Evolutionary conservation across 129 eudicot species (phyloP), one percentile per base, ranked within the genome.

Genomic region (Pulicaria dysenterica): DNA sequence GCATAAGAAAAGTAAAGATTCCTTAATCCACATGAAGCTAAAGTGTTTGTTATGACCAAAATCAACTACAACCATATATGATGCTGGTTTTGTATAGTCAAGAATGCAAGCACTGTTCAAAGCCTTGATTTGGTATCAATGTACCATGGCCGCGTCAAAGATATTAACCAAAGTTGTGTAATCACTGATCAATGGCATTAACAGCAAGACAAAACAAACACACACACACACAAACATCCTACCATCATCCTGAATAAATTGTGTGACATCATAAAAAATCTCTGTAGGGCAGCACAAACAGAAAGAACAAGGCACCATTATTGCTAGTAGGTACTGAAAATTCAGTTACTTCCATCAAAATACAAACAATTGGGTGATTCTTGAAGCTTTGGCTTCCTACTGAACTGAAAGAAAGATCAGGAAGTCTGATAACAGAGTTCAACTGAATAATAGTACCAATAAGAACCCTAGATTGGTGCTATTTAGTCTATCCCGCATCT

Each of bases 401-500:
- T 24, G 31, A 24, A 48, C 15, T 3, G 43, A 63, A 24, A 63
- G 13, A 38, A 10, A 48, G 54, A 48, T 11, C 58, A 53, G 15
- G 34, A 53, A 6, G 15, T 53, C 31, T 24, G 31, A 24, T 24
- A 24, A 19, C 24, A 53, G 37, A 69, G 4, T n/a, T 50, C 9
- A 36, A 51, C 73, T 65, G 15, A 51, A 51, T 38, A 12, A 51
- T 8, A 69, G 6, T 2, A 63, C 5, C 46, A 62, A 8, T n/a
- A 62, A 41, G 31, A 41, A 1, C 49, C 73, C 50, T 69, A 69
- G 61, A 12, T 51, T 38, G 13, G 17, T 64, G 61, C 19, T 39
- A 69, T n/a, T 51, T 38, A 13, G 5, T 8, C 24, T 47, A 49
- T 68, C 44, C 24, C 36, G 37, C 48, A 68, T 15, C 9, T 10